Base-by-base conservation (phyloP, 257 asterid genomes). In the Thymus quinquecostatus region DNA sequence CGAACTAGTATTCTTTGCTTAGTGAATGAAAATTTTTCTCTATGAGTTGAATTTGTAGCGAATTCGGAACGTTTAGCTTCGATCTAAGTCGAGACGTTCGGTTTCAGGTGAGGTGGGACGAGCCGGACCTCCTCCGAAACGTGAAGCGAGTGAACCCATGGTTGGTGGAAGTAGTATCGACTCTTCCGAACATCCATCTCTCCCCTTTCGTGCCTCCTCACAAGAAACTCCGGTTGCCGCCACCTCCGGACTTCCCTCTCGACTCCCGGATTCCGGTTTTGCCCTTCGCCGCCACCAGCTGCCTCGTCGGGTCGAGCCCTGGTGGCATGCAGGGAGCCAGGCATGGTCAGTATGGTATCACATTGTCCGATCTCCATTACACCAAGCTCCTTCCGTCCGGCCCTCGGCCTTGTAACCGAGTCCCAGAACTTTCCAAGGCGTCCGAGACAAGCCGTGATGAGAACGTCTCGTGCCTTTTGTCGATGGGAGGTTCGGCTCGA, bases 311-410 rank as follows among this genome's bases (percentile, higher is more conserved):
- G 41, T 38, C 41, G 41, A 38, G 6, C 3, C 91, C 96, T 88
- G 95, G 96, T 80, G 96, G 97, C 98, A 93, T 93, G 92, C 98
- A 85, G 89, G 89, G 89, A 88, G 98, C 98, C 98, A 93, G 98
- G 98, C 98, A 90, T 75, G 87, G 88, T 80, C 97, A 76, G 79
- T 87, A 81, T 61, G 89, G 87, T 75, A 65, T 86, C 60, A 73
- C 97, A 21, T 71, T 83, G 67, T 77, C 98, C 34, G 84, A 91
- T 78, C 77, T 79, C 75, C 92, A 86, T 47, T 70, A 79, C 79
- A 83, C 69, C 68, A 83, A 83, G 74, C 55, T 82, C 51, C 91
- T 79, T 73, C 86, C 84, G 1, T 70, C 77, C 30, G 82, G 85
- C 71, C 74, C 79, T 68, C 76, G 70, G 41, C 83, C 80, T 3